A percentile compares a stretch with the other conserved stretches of the same genome.
Conservation (phyloP, 1,284 basidiomycete genomes). For the Marasmius tenuissimus region DNA sequence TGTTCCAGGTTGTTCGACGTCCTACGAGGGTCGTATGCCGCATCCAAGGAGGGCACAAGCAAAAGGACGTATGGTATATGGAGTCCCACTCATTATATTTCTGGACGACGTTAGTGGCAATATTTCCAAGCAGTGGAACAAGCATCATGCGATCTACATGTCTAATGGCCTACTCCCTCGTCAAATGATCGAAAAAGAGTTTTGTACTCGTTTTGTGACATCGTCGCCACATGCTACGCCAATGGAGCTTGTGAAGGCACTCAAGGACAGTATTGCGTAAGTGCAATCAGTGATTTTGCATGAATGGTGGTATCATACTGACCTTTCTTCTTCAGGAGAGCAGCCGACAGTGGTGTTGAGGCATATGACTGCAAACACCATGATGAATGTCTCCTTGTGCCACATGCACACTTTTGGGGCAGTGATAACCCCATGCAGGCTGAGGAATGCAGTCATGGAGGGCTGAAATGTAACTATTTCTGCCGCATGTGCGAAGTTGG, state of each 20-base stretch:
- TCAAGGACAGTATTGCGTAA: neutral
- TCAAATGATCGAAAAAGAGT: neutral
- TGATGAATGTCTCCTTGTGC: neutral
- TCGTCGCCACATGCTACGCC: neutral
- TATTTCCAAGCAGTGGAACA: too few relatives aligned
- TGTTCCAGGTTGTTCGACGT: neutral
- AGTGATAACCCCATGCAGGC: too few relatives aligned
- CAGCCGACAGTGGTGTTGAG: neutral
- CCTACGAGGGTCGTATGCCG: neutral
- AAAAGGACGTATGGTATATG: neutral
- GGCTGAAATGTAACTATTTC: slow-evolving; percentile 18
- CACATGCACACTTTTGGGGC: slow-evolving; percentile 16
- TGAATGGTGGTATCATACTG: neutral
- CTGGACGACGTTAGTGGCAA: neutral
- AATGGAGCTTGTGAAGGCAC: neutral
- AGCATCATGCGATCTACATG: too few relatives aligned
- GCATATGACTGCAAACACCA: neutral
- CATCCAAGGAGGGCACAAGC: neutral
- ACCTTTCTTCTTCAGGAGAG: neutral
- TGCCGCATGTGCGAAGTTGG: slow-evolving; percentile 25
- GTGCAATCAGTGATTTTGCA: neutral
- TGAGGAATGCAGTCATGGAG: too few relatives aligned
- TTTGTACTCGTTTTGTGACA: neutral
- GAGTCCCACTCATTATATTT: neutral
- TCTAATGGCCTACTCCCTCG: too few relatives aligned